phyloP scores from a whole-genome alignment of 768 basidiomycete genomes.

The Boletus sensibilis region DNA sequence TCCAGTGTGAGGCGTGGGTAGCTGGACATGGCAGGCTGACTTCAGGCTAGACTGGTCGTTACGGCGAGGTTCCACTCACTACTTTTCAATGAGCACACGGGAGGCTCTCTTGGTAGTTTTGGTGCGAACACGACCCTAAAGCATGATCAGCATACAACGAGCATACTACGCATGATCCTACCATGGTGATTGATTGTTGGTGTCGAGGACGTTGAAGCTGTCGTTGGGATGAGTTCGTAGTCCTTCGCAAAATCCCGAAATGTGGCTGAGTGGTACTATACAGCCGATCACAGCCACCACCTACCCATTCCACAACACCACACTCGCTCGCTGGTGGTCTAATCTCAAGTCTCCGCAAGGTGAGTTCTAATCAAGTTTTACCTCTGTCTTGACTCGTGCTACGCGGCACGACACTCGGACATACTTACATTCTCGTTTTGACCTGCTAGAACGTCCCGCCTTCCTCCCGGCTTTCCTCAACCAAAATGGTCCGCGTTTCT shows the following conservation, averaged over 20 bases:
- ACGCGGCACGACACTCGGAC: background rate
- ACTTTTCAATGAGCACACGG: conserved; percentile 98
- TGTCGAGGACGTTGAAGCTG: conserved; percentile 27
- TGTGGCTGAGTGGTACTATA: conserved; percentile 31
- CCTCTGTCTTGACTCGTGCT: conserved; percentile 1
- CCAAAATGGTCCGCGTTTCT: conserved; percentile 84
- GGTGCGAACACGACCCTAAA: conserved; percentile 96
- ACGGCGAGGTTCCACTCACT: conserved; percentile 50
- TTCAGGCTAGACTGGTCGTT: background rate
- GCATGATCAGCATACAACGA: conserved; percentile 10
- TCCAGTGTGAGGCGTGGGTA: conserved; percentile 99
- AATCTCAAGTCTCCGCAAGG: conserved; percentile 1
- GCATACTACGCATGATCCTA: conserved; percentile 22
- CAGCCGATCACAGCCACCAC: conserved; percentile 27
- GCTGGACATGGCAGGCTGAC: conserved; percentile 40
- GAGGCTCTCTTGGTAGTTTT: conserved; percentile 99
- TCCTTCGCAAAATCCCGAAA: conserved; percentile 18
- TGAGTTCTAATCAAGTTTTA: too few relatives aligned
- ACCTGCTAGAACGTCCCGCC: background rate
- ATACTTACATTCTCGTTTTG: background rate
- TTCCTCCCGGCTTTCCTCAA: background rate
- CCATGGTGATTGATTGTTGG: conserved; percentile 46
- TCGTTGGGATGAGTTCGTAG: conserved; percentile 5
- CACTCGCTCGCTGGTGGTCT: too few relatives aligned
- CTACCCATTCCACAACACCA: background rate